Base-by-base conservation (phyloP, 495 filamentous ascomycete genomes). In the Chaetomium cochliodes region DNA sequence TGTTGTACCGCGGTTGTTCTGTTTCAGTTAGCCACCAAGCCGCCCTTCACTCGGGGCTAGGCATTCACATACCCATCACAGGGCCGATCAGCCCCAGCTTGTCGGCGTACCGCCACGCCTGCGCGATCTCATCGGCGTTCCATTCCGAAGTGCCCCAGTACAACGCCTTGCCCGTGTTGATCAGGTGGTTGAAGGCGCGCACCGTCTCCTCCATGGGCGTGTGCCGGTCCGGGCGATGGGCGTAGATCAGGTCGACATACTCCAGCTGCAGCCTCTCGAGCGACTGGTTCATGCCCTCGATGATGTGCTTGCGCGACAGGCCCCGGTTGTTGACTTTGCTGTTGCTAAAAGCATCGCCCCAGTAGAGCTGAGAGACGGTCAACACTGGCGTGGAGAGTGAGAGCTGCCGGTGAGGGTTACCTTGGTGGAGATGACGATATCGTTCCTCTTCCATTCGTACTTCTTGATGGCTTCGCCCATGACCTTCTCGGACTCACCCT, bases 161-260 rank as follows among this genome's bases (percentile, higher is more conserved):
- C 71, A 90, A 84, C 1, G 85, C 83, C 78, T 87, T 85, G 53
- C 88, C 86, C 54, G 69, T 80, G 78, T 87, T 76, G 57, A 91
- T 88, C 39, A 89, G 77, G 68, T 88, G 80, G 76, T 91, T 90
- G 80, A 92, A 91, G 33, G 82, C 89, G 39, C 89, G 84, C 16
- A 92, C 90, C 15, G 82, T 82, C 70, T 92, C 90, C 71, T 92
- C 88, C 83, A 92, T 91, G 0, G 90, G 89, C 0, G 88, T 91
- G 54, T 83, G 76, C 5, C 86, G 81, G 74, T 92, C 90, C 4
- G 90, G 86, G 13, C 90, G 85, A 72, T 92, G 90, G 0, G 88
- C 89, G 67, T 89, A 90, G 59, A 92, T 81, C 22, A 92, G 78
- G 69, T 92, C 90, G 65, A 92, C 85, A 60, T 84, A 86, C 42